phyloP scores from a whole-genome alignment of 768 basidiomycete genomes.

The Candolleomyces eurysporus region DNA sequence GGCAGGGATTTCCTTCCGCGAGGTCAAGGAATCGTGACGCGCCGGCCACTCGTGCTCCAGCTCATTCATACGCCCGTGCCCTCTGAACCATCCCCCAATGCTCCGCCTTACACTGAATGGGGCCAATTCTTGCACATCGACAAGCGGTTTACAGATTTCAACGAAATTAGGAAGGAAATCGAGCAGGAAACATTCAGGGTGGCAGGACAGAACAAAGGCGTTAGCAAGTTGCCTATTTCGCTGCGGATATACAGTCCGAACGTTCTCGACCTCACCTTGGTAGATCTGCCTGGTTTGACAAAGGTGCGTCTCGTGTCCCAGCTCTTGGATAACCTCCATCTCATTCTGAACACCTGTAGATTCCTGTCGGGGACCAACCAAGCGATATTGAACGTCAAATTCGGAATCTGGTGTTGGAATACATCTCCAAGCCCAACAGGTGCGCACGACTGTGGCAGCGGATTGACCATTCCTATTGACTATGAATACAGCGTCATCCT shows the following conservation, averaged over 20 bases:
- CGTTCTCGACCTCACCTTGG: conserved; percentile 92
- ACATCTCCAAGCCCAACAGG: conserved; percentile 97
- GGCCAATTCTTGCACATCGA: conserved; percentile 97
- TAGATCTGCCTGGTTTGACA: conserved; percentile 95
- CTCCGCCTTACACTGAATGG: conserved; percentile 74
- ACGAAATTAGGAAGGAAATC: conserved; percentile 93
- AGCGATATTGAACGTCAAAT: conserved; percentile 98
- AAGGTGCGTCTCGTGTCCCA: conserved; percentile 57
- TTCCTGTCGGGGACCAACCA: conserved; percentile 95
- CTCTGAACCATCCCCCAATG: conserved; percentile 40
- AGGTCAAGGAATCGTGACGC: conserved; percentile 92
- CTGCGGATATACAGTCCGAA: conserved; percentile 94
- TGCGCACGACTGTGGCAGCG: conserved; percentile 29
- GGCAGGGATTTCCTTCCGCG: conserved; percentile 89
- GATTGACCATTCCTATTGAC: neutral
- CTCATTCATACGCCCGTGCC: conserved; percentile 87
- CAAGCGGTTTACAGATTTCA: conserved; percentile 94
- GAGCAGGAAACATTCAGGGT: conserved; percentile 97
- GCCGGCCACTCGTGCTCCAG: conserved; percentile 92
- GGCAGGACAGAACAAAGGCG: conserved; percentile 98
- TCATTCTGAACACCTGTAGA: conserved; percentile 40
- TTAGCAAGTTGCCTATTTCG: conserved; percentile 94
- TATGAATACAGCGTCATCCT: conserved; percentile 74
- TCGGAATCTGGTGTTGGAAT: conserved; percentile 89
- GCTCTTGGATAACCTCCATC: neutral